A percentile compares a stretch with the other conserved stretches of the same genome.
phyloP scores from a whole-genome alignment of 169 alveolate species.

The Cryptosporidium andersoni region DNA sequence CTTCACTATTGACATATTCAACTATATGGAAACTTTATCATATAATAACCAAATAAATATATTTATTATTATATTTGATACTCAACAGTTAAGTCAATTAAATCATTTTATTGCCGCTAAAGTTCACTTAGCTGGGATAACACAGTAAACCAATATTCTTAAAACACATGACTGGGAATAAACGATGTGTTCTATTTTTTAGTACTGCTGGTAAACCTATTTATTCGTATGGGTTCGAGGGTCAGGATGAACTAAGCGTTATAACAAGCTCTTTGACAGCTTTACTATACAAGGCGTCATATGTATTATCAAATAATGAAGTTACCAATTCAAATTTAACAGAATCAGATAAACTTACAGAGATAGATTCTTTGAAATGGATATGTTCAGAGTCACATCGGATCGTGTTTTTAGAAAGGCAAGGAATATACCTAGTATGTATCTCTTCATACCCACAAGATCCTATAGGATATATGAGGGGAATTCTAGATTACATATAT shows the following conservation, averaged over 20 bases:
- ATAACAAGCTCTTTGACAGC: slow-evolving; percentile 52
- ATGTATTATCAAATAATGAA: slow-evolving; percentile 9
- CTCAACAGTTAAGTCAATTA: neutral
- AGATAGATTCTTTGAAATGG: slow-evolving; percentile 46
- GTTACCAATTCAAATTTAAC: neutral
- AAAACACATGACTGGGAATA: neutral
- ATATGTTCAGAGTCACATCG: slow-evolving; percentile 57
- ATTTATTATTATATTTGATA: neutral
- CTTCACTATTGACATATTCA: slow-evolving; percentile 19
- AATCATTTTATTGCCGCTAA: neutral
- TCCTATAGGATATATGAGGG: slow-evolving; percentile 32
- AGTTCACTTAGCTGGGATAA: neutral
- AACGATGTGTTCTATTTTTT: slow-evolving; percentile 17
- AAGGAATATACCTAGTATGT: slow-evolving; percentile 25
- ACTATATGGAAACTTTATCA: too few relatives aligned
- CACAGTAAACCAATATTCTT: neutral
- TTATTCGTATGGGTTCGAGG: slow-evolving; percentile 40
- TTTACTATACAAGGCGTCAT: slow-evolving; percentile 22
- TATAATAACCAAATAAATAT: too few relatives aligned
- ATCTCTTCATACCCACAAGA: slow-evolving; percentile 26
- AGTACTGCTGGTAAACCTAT: slow-evolving; percentile 70
- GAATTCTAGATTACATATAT: slow-evolving; percentile 42
- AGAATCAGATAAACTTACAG: neutral
- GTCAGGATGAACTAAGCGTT: neutral
- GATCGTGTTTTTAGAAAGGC: slow-evolving; percentile 26